Evolutionary conservation across 139 green algal species (phyloP).

Genomic region (Asterochloris sp.): DNA sequence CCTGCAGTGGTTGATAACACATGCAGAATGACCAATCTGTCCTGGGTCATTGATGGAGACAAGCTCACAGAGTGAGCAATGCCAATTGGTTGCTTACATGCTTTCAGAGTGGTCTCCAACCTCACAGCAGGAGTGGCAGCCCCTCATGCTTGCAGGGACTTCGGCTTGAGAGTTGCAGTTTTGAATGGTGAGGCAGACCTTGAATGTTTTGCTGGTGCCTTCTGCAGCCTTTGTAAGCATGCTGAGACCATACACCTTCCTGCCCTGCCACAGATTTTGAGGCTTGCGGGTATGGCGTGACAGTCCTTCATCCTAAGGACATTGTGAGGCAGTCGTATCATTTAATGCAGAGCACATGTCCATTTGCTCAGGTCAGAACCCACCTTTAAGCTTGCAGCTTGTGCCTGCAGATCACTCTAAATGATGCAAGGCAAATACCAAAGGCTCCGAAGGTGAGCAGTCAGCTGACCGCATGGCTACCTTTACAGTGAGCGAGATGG

Average conservation of each 20-base stretch:
- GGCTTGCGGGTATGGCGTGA: conserved; percentile 88
- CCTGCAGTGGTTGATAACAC: conserved; percentile 36
- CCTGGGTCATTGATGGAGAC: conserved; percentile 72
- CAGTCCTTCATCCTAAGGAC: conserved; percentile 47
- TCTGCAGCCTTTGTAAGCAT: too few species aligned
- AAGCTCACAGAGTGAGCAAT: conserved; percentile 18
- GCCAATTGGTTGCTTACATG: not conserved
- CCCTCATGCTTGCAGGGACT: conserved; percentile 3
- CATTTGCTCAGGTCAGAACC: not conserved
- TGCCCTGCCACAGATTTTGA: conserved; percentile 32
- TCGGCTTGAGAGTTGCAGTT: conserved; percentile 4
- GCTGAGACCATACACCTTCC: too few species aligned
- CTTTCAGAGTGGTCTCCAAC: too few species aligned
- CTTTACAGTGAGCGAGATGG: not conserved
- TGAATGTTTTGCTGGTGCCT: too few species aligned
- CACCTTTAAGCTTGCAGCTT: conserved; percentile 17
- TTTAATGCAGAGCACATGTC: conserved; percentile 19
- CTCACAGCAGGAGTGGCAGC: too few species aligned
- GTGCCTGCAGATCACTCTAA: conserved; percentile 10
- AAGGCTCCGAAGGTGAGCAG: conserved; percentile 1
- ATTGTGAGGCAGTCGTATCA: conserved; percentile 41
- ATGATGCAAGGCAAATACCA: not conserved
- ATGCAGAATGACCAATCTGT: conserved; percentile 91
- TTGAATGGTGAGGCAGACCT: not conserved
- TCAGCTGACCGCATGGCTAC: not conserved